Evolutionary conservation across 2,329 filamentous ascomycete genomes (phyloP), one percentile per base, ranked within the genome.

Genomic region (Ophiocordyceps robertsii): DNA sequence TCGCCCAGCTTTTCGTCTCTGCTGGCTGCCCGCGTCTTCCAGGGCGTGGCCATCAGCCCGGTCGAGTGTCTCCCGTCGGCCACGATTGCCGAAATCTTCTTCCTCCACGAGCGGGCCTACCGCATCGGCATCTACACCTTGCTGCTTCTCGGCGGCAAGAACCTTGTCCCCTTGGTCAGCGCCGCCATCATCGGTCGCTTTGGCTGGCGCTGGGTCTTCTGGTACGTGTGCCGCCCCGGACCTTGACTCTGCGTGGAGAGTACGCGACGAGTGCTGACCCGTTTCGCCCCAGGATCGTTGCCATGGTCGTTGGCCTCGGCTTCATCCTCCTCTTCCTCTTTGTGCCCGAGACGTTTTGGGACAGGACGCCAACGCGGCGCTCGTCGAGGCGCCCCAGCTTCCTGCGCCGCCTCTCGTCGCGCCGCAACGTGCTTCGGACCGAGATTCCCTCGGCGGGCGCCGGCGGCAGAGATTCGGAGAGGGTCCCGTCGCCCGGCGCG

Each of bases 321-420:
- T 72, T 80, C 32, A 58, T 76, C 17, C 64, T 94, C 3, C 69
- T 96, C 1, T 95, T 94, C 58, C 70, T 95, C 45, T 94, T 95
- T 52, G 85, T 95, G 0, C 90, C 90, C 0, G 90, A 96, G 63
- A 95, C 88, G 0, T 95, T 95, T 51, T 96, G 90, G 90, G 88
- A 95, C 59, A 73, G 90, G 39, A 82, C 82, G 3, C 88, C 89
- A 2, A 56, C 61, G 3, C 56, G 60, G 17, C 61, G 60, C 35
- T 51, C 60, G 3, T 56, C 57, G 7, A 66, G 60, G 44, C 57
- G 69, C 17, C 67, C 69, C 1, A 63, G 61, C 43, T 61, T 75
- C 41, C 64, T 74, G 43, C 67, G 63, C 19, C 61, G 70, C 6
- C 54, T 66, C 17, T 75, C 72, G 0, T 72, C 69, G 1, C 62